Evolutionary conservation across 192 early-diverging fungal genomes (phyloP).

Genomic region (Entomortierella lignicola): DNA sequence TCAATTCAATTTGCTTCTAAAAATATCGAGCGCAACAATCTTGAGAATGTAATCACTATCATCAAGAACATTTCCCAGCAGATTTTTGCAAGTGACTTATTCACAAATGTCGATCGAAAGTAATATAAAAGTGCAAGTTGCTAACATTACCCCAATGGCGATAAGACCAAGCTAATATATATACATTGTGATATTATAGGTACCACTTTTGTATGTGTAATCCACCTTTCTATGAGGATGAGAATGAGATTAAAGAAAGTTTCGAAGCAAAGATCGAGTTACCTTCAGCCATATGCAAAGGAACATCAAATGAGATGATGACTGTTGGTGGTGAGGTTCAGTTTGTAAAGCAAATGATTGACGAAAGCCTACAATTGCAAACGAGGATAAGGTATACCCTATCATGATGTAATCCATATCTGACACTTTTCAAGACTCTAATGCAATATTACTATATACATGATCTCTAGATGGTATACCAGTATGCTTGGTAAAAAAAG

Average conservation of each 20-base stretch:
- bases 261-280: slow-evolving; percentile 59
- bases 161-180: not conserved
- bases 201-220: slow-evolving; percentile 91
- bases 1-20: slow-evolving; percentile 70
- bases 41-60: slow-evolving; percentile 68
- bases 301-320: slow-evolving; percentile 77
- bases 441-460: not conserved
- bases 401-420: not conserved
- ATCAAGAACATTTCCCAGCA: slow-evolving; percentile 53
- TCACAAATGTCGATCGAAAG: slow-evolving; percentile 4
- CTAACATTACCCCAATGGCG: not conserved
- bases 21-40: slow-evolving; percentile 74
- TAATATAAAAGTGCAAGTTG: not conserved
- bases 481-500: slow-evolving; percentile 78
- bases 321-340: slow-evolving; percentile 82
- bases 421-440: not conserved
- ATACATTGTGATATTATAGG: not conserved
- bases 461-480: slow-evolving; percentile 75
- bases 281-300: slow-evolving; percentile 70
- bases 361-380: slow-evolving; percentile 67
- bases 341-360: slow-evolving; percentile 75
- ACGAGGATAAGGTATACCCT: slow-evolving; percentile 38
- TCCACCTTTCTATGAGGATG: slow-evolving; percentile 85
- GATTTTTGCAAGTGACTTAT: slow-evolving; percentile 13
- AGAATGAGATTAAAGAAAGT: slow-evolving; percentile 65